A percentile compares a stretch with the other conserved stretches of the same genome.
phyloP scores from a whole-genome alignment of 352 stramenopile genomes.

The Globisporangium iwayamae region DNA sequence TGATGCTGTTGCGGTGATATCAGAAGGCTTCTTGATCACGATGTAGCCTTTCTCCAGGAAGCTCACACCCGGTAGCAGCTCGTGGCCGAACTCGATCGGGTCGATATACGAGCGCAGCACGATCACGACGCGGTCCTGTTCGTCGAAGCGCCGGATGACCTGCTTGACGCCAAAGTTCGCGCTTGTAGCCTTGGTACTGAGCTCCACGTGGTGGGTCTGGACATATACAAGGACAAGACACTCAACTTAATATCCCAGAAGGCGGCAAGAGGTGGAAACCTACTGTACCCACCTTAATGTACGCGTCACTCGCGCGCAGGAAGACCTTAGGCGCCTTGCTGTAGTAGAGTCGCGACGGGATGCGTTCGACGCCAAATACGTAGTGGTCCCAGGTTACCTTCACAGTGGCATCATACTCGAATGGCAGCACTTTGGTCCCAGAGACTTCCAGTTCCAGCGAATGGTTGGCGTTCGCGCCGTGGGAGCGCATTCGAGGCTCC shows the following conservation, averaged over 20 bases:
- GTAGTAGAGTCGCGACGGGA: slow-evolving; percentile 16
- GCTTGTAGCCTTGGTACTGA: slow-evolving; percentile 37
- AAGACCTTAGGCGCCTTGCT: slow-evolving; percentile 5
- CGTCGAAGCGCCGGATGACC: slow-evolving; percentile 3
- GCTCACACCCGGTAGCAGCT: slow-evolving; percentile 35
- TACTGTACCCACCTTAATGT: background rate
- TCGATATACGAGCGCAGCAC: slow-evolving; percentile 41
- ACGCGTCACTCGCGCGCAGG: background rate
- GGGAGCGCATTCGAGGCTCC: slow-evolving; percentile 24
- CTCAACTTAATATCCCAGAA: background rate
- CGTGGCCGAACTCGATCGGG: slow-evolving; percentile 40
- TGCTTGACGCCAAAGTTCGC: background rate
- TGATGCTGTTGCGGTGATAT: slow-evolving; percentile 19
- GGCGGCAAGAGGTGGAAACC: background rate
- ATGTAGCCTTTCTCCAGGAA: slow-evolving; percentile 7
- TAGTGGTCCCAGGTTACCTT: slow-evolving; percentile 6
- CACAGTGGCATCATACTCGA: background rate
- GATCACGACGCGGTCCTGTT: slow-evolving; percentile 5
- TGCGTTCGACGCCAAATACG: background rate
- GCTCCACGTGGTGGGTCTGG: slow-evolving; percentile 19
- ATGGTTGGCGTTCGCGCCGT: background rate
- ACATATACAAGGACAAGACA: background rate
- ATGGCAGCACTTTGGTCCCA: slow-evolving; percentile 10
- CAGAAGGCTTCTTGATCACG: slow-evolving; percentile 17
- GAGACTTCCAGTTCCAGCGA: background rate